Conservation (phyloP, 495 filamentous ascomycete genomes). For the Hyaloscypha variabilis region DNA sequence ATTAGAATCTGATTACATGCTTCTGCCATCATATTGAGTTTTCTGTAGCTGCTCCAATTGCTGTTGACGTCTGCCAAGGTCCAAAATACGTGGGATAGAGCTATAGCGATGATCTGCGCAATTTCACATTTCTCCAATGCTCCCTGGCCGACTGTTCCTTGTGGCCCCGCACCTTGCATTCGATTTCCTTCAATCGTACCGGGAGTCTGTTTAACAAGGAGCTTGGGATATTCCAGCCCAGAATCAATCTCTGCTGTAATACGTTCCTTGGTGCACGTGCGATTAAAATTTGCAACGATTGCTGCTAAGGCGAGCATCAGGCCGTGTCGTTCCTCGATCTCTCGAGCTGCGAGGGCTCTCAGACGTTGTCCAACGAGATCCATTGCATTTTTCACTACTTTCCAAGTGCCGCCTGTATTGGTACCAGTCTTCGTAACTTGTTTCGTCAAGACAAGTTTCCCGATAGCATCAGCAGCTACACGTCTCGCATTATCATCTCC, state of each 20-base stretch:
- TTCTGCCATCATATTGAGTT: slow-evolving; percentile 72
- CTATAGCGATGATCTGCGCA: background rate
- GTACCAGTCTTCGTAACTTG: background rate
- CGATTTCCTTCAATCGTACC: no score
- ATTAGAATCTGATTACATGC: slow-evolving; percentile 60
- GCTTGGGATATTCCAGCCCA: background rate
- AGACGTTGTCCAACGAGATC: slow-evolving; percentile 5
- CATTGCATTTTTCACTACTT: background rate
- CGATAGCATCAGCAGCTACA: slow-evolving; percentile 70
- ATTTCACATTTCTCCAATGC: background rate
- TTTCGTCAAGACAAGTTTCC: slow-evolving; percentile 42
- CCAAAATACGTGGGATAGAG: slow-evolving; percentile 20
- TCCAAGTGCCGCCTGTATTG: background rate
- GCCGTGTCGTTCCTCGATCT: slow-evolving; percentile 70
- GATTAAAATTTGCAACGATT: slow-evolving; percentile 2
- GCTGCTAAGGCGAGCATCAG: slow-evolving; percentile 62
- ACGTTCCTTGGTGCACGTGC: background rate
- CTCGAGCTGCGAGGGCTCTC: slow-evolving; percentile 35
- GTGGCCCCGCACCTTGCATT: no score
- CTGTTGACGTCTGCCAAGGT: slow-evolving; percentile 21
- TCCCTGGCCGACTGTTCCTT: no score
- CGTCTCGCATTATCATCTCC: slow-evolving; percentile 72
- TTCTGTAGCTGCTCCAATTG: slow-evolving; percentile 44
- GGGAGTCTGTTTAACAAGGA: no score
- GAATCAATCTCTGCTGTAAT: background rate